Conservation (phyloP, 257 asterid genomes). For the Schizonepeta tenuifolia region DNA sequence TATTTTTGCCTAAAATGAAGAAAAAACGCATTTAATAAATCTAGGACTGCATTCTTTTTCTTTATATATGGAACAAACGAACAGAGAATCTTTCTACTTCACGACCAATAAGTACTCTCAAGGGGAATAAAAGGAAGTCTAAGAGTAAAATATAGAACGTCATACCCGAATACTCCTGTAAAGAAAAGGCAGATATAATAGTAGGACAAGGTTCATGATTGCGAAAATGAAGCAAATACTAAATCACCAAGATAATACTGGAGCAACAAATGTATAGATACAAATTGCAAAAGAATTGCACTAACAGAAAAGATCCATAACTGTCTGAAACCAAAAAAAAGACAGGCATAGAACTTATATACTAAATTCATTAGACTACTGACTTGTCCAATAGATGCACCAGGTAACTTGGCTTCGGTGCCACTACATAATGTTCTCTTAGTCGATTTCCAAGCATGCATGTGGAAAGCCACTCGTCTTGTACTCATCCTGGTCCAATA, state of each 20-base stretch:
- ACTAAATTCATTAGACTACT: constrained; percentile 27
- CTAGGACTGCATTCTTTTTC: not conserved
- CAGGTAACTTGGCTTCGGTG: constrained; percentile 47
- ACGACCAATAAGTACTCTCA: not conserved
- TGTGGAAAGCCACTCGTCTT: constrained; percentile 42
- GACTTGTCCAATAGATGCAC: constrained; percentile 44
- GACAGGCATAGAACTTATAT: constrained; percentile 1
- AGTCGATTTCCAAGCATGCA: constrained; percentile 42
- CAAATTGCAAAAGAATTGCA: too few relatives aligned
- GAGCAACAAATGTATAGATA: not conserved
- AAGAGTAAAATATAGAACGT: constrained; percentile 9
- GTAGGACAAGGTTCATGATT: not conserved
- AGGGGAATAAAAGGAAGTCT: not conserved
- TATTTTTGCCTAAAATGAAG: not conserved
- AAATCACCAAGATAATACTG: constrained; percentile 2
- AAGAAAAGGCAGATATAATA: too few relatives aligned
- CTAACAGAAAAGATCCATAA: not conserved
- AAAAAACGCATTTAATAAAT: not conserved
- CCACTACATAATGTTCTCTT: constrained; percentile 54
- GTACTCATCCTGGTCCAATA: constrained; percentile 47
- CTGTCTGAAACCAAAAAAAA: constrained; percentile 3
- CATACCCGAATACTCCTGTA: too few relatives aligned
- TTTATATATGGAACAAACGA: constrained; percentile 4
- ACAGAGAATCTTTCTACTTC: constrained; percentile 10
- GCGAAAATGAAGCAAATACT: constrained; percentile 10